Evolutionary conservation across 139 green algal genomes (phyloP), one percentile per base, ranked within the genome.

Genomic region (Limnomonas spitsbergensis): DNA sequence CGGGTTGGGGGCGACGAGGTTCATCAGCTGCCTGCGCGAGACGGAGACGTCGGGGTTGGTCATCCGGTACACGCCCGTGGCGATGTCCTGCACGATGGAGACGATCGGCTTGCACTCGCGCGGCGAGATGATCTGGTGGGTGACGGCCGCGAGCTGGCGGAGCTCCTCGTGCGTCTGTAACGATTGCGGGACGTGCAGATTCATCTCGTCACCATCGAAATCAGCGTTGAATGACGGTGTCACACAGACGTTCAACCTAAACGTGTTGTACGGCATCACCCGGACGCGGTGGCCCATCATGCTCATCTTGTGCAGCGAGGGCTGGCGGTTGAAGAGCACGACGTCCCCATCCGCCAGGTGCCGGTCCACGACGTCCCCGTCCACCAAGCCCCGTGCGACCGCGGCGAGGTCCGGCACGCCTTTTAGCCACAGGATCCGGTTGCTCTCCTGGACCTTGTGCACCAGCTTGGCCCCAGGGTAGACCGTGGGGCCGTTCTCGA

Each of bases 171-270:
- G 86, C 32, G 92, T 93, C 86, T 98, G 94, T 4, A 90, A 90
- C 29, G 84, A 90, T 38, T 85, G 80, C 53, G 80, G 53, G 14
- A 98, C 88, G 86, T 98, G 95, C 95, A 98, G 97, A 90, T 99
- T 99, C 95, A 99, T 99, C 87, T 99, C 95, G 82, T 99, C 95
- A 31, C 95, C 95, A 81, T 99, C 95, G 85, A 99, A 99, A 82
- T 99, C 95, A 69, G 95, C 95, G 87, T 99, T 99, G 92, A 98
- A 99, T 32, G 92, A 93, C 32, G 90, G 92, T 2, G 95, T 98
- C 42, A 99, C 95, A 3, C 85, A 92, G 32, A 99, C 89, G 38
- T 80, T 80, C 9, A 80, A 53, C 14, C 75, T 52, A 73, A 90
- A 90, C 2, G 92, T 95, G 53, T 88, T 92, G 85, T 93, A 94